Evolutionary conservation across 257 asterid species (phyloP).

Genomic region (Agastache rugosa): DNA sequence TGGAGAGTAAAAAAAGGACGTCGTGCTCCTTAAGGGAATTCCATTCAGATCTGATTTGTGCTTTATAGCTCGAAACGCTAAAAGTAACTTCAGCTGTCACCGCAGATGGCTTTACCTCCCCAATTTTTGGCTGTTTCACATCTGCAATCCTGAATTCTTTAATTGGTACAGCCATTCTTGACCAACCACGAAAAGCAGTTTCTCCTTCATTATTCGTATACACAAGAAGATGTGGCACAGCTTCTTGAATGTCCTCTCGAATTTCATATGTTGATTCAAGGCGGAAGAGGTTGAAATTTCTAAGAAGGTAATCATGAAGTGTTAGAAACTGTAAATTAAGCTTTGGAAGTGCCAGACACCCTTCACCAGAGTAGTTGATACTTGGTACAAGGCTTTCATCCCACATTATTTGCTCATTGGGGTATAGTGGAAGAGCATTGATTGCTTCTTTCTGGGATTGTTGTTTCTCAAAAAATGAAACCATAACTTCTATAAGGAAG

Average conservation of each 20-base stretch:
- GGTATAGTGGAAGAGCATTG: slow-evolving; percentile 96
- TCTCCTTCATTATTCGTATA: slow-evolving; percentile 89
- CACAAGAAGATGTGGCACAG: slow-evolving; percentile 96
- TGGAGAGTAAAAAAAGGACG: slow-evolving; percentile 85
- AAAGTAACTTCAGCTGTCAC: slow-evolving; percentile 92
- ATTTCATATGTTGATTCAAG: slow-evolving; percentile 98
- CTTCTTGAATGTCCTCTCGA: slow-evolving; percentile 99
- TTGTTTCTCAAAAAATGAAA: slow-evolving; percentile 90
- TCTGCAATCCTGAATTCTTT: slow-evolving; percentile 77
- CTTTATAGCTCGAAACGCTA: slow-evolving; percentile 91
- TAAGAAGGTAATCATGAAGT: slow-evolving; percentile 94
- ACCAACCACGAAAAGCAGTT: slow-evolving; percentile 99
- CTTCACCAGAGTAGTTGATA: slow-evolving; percentile 98
- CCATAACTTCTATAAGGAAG: slow-evolving; percentile 90
- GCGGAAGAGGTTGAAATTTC: slow-evolving; percentile 98
- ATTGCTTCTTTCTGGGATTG: slow-evolving; percentile 98
- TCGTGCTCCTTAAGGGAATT: slow-evolving; percentile 97
- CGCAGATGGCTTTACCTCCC: slow-evolving; percentile 93
- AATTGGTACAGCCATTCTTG: slow-evolving; percentile 98
- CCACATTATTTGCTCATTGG: slow-evolving; percentile 99
- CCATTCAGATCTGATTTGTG: slow-evolving; percentile 98
- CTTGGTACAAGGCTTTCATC: slow-evolving; percentile 99
- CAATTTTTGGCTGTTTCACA: slow-evolving; percentile 95
- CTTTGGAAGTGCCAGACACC: slow-evolving; percentile 98
- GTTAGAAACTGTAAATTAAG: slow-evolving; percentile 95